These are phyloP conservation scores for Fraxinus sp. DNA, from an alignment of 305 asterid genomes.

Conservation along the genomic window DNA sequence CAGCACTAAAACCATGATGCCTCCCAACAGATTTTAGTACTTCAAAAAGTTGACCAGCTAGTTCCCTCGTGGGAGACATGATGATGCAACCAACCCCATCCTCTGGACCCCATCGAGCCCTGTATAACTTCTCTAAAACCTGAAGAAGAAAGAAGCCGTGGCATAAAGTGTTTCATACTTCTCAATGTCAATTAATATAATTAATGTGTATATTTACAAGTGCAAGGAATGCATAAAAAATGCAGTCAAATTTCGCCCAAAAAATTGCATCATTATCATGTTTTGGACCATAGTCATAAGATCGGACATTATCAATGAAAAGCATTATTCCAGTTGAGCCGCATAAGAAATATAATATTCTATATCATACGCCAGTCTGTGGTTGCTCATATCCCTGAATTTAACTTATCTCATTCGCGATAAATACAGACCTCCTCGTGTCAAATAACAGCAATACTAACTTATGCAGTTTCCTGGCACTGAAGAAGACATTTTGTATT, in stretches of 20 bases:
- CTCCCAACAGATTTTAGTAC: slow-evolving; percentile 77
- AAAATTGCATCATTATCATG: background rate
- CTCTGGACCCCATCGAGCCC: slow-evolving; percentile 90
- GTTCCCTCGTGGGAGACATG: slow-evolving; percentile 95
- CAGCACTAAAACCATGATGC: slow-evolving; percentile 92
- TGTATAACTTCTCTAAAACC: slow-evolving; percentile 81
- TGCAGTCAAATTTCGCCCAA: background rate
- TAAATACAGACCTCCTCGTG: background rate
- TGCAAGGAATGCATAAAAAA: background rate
- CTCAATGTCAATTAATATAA: background rate
- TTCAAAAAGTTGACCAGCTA: slow-evolving; percentile 78
- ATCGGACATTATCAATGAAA: background rate
- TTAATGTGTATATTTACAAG: background rate
- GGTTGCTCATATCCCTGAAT: background rate
- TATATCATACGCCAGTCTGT: background rate
- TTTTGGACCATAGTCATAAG: background rate
- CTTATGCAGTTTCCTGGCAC: background rate
- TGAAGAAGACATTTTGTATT: background rate
- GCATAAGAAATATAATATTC: background rate
- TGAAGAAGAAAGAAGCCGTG: slow-evolving; percentile 27
- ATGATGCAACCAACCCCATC: slow-evolving; percentile 96
- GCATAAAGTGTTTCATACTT: background rate
- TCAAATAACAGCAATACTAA: background rate
- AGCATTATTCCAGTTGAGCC: background rate
- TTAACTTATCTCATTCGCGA: background rate